Evolutionary conservation across 352 stramenopile genomes (phyloP), one percentile per base, ranked within the genome.

Genomic region (Bremia lactucae): DNA sequence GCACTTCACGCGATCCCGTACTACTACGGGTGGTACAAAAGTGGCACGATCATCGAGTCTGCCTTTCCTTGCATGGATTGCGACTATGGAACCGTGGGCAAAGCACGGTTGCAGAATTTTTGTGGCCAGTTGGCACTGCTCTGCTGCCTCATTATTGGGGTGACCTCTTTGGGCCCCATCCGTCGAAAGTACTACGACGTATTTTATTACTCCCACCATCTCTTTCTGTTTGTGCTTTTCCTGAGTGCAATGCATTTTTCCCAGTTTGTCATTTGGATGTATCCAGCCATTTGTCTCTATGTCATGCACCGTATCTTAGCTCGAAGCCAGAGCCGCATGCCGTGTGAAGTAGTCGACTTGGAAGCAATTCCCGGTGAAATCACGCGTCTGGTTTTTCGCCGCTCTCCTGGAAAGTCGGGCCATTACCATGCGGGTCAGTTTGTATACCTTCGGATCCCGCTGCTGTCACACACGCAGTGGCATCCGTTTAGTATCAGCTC

Each of bases 171-270:
- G 23, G 58, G 62, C 34, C 49, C 61, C 16, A 72, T 95, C 16
- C 79, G 85, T 16, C 72, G 85, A 29, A 52, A 55, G 21, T 81
- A 69, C 65, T 95, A 91, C 53, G 72, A 86, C 36, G 31, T 89
- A 21, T 95, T 95, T 40, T 90, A 93, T 63, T 91, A 90, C 62
- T 67, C 64, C 42, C 83, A 95, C 55, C 78, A 92, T 51, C 65
- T 93, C 28, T 93, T 93, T 56, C 66, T 95, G 25, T 46, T 91
- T 15, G 79, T 87, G 58, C 55, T 87, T 35, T 51, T 89, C 47
- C 56, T 66, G 34, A 63, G 60, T 36, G 63, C 64, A 13, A 48
- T 92, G 23, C 79, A 92, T 63, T 92, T 83, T 25, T 73, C 65
- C 36, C 70, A 70, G 18, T 87, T 89, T 33, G 71, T 92, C 28